These are phyloP conservation scores for Beta macrorhiza DNA, from an alignment of 179 eudicot species.

Conservation along the genomic window DNA sequence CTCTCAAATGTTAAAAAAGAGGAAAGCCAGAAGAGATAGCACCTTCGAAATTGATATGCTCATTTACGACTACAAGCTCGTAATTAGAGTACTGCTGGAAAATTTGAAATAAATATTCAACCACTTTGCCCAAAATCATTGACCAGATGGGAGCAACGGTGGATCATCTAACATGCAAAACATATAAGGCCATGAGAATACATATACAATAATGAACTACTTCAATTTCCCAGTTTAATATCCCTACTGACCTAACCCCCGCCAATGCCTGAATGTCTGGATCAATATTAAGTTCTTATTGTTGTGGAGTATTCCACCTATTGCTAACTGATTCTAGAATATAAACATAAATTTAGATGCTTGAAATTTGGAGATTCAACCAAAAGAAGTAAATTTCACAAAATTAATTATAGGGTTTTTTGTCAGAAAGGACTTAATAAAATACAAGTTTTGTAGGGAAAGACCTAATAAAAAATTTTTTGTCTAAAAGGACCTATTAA, in stretches of 20 bases:
- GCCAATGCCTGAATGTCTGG: too few relatives aligned
- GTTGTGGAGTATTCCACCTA: background rate
- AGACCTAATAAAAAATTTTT: too few relatives aligned
- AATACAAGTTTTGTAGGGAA: too few relatives aligned
- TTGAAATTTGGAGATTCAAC: background rate
- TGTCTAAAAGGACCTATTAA: too few relatives aligned
- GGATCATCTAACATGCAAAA: background rate
- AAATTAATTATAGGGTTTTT: background rate
- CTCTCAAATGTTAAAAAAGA: slow-evolving; percentile 9
- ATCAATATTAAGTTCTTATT: too few relatives aligned
- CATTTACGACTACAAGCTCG: slow-evolving; percentile 89
- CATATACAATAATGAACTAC: too few relatives aligned
- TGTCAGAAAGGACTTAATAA: too few relatives aligned
- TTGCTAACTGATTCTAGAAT: background rate
- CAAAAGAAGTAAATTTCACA: background rate
- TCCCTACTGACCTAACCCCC: too few relatives aligned
- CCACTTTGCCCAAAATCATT: background rate
- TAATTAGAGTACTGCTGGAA: slow-evolving; percentile 62
- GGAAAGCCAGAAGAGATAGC: slow-evolving; percentile 15
- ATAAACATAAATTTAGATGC: background rate
- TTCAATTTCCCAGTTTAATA: too few relatives aligned
- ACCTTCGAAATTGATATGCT: slow-evolving; percentile 92
- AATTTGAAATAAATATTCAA: slow-evolving; percentile 18
- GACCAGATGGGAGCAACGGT: background rate
- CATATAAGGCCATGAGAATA: too few relatives aligned